Evolutionary conservation across 1,284 basidiomycete species (phyloP).

Genomic region (Trichosporon inkin): DNA sequence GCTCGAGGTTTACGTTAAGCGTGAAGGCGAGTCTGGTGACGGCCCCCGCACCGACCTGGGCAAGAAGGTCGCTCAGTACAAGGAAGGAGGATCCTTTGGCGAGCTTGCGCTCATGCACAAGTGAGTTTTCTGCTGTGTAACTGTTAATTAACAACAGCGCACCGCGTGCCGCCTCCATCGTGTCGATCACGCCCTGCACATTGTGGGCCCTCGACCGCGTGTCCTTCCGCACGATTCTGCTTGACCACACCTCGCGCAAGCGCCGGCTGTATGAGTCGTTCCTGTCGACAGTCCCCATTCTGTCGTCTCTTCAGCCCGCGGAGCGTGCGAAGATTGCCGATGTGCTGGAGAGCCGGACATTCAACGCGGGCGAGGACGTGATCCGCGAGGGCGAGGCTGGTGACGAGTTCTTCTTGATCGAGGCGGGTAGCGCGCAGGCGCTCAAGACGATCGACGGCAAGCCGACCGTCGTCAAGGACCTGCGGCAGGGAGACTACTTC

Average conservation of each 20-base stretch:
- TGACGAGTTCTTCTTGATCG: constrained; percentile 95
- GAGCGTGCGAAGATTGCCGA: constrained; percentile 97
- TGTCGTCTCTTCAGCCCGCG: constrained; percentile 76
- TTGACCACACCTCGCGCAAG: constrained; percentile 66
- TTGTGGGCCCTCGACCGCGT: constrained; percentile 95
- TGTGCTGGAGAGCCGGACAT: constrained; percentile 78
- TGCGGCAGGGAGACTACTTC: constrained; percentile 93
- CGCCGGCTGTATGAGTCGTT: constrained; percentile 95
- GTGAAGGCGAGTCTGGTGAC: constrained; percentile 50
- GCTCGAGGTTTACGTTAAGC: constrained; percentile 78
- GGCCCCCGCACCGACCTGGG: constrained; percentile 58
- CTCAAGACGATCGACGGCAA: constrained; percentile 67
- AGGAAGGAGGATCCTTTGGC: constrained; percentile 83
- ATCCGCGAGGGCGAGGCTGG: constrained; percentile 91
- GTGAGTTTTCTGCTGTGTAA: constrained; percentile 30
- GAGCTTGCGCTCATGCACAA: constrained; percentile 98
- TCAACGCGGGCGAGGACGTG: constrained; percentile 77
- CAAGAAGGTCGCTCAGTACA: constrained; percentile 78
- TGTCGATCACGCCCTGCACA: constrained; percentile 76
- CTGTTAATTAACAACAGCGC: constrained; percentile 53
- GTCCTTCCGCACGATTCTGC: constrained; percentile 95
- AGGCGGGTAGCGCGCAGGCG: constrained; percentile 84
- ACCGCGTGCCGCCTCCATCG: constrained; percentile 87
- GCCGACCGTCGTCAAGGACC: constrained; percentile 67
- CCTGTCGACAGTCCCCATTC: constrained; percentile 82